Conservation (phyloP, 352 stramenopile genomes). For the Pythium rishiriense region DNA sequence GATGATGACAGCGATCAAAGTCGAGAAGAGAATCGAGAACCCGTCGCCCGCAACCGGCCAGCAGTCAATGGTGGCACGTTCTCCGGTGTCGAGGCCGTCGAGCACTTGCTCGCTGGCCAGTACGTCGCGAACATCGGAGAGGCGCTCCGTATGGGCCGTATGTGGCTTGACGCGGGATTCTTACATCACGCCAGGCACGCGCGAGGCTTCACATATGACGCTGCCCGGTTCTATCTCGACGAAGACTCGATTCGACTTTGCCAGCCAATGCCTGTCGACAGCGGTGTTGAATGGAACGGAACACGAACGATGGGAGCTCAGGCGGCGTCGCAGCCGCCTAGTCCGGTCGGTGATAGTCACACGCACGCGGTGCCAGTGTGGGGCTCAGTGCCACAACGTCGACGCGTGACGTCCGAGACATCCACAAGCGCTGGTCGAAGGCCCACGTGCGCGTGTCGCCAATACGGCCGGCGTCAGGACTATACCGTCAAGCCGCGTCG, state of each 20-base stretch:
- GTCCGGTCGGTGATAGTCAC: too few relatives aligned
- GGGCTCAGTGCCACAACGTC: too few relatives aligned
- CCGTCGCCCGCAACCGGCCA: neutral
- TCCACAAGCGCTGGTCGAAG: too few relatives aligned
- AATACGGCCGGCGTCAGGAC: constrained; percentile 34
- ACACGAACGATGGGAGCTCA: too few relatives aligned
- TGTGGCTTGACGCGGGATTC: constrained; percentile 37
- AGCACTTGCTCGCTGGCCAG: neutral
- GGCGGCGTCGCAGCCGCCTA: too few relatives aligned
- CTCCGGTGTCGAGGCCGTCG: neutral
- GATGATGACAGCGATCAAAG: neutral
- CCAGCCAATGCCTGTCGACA: constrained; percentile 6
- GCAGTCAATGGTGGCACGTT: neutral
- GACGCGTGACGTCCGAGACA: too few relatives aligned
- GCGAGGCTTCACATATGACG: constrained; percentile 22
- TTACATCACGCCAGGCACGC: constrained; percentile 39
- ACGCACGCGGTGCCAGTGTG: too few relatives aligned
- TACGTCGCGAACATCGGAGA: neutral
- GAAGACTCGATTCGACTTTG: constrained; percentile 30
- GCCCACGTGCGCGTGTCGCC: too few relatives aligned
- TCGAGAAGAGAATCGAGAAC: neutral
- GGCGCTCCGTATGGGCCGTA: constrained; percentile 33
- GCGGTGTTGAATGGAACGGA: too few relatives aligned
- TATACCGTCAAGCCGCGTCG: constrained; percentile 14
- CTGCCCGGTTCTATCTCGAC: constrained; percentile 33